Conservation (phyloP, 2,329 filamentous ascomycete genomes). For the Colletotrichum coccodes region DNA sequence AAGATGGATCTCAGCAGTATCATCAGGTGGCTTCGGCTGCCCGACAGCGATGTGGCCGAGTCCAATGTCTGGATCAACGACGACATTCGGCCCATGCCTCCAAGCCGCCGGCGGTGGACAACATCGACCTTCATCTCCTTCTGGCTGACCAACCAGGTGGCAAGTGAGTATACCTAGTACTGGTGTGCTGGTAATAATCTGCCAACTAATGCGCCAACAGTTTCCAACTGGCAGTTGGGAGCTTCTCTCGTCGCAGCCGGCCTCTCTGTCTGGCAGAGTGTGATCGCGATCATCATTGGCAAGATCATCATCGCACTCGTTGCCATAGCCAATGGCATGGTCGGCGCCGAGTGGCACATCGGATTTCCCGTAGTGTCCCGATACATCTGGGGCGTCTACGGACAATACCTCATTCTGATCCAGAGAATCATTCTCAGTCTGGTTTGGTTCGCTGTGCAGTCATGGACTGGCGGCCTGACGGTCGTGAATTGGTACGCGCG, state of each 20-base stretch:
- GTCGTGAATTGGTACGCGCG: constrained; percentile 28
- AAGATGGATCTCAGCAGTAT: constrained; percentile 2
- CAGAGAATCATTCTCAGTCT: constrained; percentile 50
- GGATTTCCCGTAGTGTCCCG: constrained; percentile 53
- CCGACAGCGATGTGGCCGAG: constrained; percentile 17
- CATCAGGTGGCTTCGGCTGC: constrained; percentile 19
- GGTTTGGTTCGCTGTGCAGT: constrained; percentile 51
- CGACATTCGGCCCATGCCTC: constrained; percentile 31
- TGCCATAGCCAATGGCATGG: constrained; percentile 19
- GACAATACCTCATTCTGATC: constrained; percentile 48
- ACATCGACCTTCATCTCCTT: constrained; percentile 29
- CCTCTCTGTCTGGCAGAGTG: constrained; percentile 29
- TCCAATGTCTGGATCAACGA: constrained; percentile 35
- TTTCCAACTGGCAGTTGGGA: constrained; percentile 27
- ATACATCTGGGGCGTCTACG: constrained; percentile 52
- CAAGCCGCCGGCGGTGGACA: constrained; percentile 29
- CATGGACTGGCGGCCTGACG: constrained; percentile 39
- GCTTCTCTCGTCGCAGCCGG: constrained; percentile 22
- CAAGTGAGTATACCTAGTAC: background rate
- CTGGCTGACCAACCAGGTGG: constrained; percentile 32
- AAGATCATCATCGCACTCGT: constrained; percentile 30
- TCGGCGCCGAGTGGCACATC: constrained; percentile 46
- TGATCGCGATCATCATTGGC: constrained; percentile 23
- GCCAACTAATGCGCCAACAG: background rate
- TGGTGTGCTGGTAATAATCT: background rate